Percentiles rank a stretch among this genome's conserved stretches.
phyloP scores from a whole-genome alignment of 2,329 filamentous ascomycete genomes.

The Exserohilum turcica region DNA sequence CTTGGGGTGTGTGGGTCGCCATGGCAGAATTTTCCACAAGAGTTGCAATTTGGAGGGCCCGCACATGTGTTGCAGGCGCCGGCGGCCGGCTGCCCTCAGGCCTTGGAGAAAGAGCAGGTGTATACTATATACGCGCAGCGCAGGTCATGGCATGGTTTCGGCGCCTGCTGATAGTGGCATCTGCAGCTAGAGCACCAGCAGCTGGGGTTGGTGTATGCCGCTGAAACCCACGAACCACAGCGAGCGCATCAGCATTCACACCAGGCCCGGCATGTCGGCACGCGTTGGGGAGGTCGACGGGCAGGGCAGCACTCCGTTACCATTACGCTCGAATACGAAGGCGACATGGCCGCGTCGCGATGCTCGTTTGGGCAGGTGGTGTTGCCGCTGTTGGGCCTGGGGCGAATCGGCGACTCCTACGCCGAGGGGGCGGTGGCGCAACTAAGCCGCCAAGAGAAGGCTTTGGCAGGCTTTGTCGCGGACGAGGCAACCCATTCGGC shows the following conservation, averaged over 20 bases:
- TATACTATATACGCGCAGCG: no score
- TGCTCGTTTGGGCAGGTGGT: conserved; percentile 34
- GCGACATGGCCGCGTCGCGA: conserved; percentile 25
- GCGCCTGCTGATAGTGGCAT: background rate
- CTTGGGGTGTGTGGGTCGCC: conserved; percentile 13
- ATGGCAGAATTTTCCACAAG: conserved; percentile 19
- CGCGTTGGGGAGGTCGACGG: background rate
- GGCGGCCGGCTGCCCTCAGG: background rate
- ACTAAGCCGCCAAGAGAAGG: conserved; percentile 37
- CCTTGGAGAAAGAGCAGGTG: no score
- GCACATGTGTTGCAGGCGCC: background rate
- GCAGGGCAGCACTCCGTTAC: conserved; percentile 1
- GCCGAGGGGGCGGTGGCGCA: conserved; percentile 21
- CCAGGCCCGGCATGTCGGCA: conserved; percentile 20
- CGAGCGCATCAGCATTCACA: background rate
- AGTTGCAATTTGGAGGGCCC: conserved; percentile 4
- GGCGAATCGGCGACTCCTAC: conserved; percentile 9
- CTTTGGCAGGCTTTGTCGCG: conserved; percentile 31
- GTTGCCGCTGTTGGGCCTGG: conserved; percentile 13
- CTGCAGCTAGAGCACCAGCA: conserved; percentile 5
- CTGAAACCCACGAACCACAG: conserved; percentile 7
- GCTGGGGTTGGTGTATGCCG: background rate
- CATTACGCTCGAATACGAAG: conserved; percentile 18
- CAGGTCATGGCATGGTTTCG: no score
- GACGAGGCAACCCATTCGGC: conserved; percentile 14